phyloP scores from a whole-genome alignment of 257 asterid species.

The Solanum ossicruentum region DNA sequence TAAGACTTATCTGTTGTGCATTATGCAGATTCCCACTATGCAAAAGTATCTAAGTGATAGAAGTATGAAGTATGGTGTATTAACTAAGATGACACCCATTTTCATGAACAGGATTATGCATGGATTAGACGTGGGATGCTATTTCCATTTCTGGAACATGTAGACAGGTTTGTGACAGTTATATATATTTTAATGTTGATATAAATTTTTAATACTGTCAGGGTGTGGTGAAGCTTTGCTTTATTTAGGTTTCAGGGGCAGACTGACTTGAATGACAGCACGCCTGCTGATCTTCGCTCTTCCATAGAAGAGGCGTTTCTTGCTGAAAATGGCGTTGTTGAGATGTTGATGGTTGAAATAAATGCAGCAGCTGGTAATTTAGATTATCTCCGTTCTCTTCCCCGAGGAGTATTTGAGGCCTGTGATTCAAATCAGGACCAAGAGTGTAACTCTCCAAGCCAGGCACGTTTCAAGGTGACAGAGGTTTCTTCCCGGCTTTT shows the following conservation, averaged over 20 bases:
- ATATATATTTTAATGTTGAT: constrained; percentile 2
- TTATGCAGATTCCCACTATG: neutral
- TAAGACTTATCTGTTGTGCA: constrained; percentile 9
- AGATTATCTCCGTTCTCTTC: constrained; percentile 54
- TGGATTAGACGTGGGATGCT: constrained; percentile 86
- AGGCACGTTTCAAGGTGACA: constrained; percentile 25
- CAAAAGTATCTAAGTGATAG: neutral
- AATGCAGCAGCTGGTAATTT: constrained; percentile 85
- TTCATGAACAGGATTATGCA: constrained; percentile 77
- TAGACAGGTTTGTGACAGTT: constrained; percentile 58
- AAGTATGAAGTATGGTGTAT: neutral
- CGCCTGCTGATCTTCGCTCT: constrained; percentile 65
- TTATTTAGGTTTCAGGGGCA: constrained; percentile 90
- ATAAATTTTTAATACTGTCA: neutral
- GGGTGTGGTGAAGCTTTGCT: constrained; percentile 15
- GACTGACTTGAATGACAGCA: constrained; percentile 65
- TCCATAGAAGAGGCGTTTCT: constrained; percentile 96
- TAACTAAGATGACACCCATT: constrained; percentile 12
- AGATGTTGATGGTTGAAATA: constrained; percentile 89
- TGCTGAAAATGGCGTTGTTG: constrained; percentile 79
- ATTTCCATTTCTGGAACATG: constrained; percentile 80
- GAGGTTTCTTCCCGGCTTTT: neutral
- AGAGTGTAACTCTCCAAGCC: constrained; percentile 38
- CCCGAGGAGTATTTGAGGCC: constrained; percentile 54
- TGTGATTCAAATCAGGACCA: constrained; percentile 48